These are phyloP conservation scores for Vigna reflexopilosa DNA, from an alignment of 306 rosid species.

Conservation along the genomic window DNA sequence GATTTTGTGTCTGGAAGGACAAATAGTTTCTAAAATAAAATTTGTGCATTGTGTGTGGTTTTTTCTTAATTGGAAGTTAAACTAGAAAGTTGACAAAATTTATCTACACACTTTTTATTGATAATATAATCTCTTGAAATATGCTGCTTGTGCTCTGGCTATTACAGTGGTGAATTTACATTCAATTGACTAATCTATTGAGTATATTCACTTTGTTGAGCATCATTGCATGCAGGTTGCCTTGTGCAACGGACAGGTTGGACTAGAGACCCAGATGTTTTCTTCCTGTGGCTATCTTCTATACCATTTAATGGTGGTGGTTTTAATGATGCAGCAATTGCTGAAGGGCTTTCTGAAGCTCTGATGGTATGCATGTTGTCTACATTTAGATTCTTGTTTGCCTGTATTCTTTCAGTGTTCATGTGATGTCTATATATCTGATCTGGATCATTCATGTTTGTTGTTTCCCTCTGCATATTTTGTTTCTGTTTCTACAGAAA, in stretches of 20 bases:
- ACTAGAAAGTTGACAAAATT: conserved; percentile 5
- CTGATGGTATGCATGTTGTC: conserved; percentile 65
- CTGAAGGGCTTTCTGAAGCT: conserved; percentile 99
- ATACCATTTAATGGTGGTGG: conserved; percentile 93
- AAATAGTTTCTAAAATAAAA: not conserved
- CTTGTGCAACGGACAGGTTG: conserved; percentile 90
- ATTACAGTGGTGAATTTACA: conserved; percentile 22
- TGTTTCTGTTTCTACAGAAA: not conserved
- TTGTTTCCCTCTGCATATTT: conserved; percentile 15
- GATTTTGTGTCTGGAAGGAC: not conserved
- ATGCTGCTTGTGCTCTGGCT: conserved; percentile 30
- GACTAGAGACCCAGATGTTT: conserved; percentile 84
- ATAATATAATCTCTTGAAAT: conserved; percentile 30
- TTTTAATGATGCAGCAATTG: conserved; percentile 89
- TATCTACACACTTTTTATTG: conserved; percentile 5
- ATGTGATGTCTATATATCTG: conserved; percentile 15
- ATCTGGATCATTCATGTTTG: conserved; percentile 29
- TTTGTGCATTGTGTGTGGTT: not conserved
- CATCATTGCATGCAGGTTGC: conserved; percentile 66
- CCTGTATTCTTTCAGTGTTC: conserved; percentile 39
- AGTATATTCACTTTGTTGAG: conserved; percentile 30
- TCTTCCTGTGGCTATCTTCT: conserved; percentile 76
- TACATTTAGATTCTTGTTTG: conserved; percentile 20
- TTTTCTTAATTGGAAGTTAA: not conserved
- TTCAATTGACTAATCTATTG: conserved; percentile 31